These are phyloP conservation scores for Phlebiopsis flavidoalba DNA, from an alignment of 768 basidiomycete species.

Conservation along the genomic window DNA sequence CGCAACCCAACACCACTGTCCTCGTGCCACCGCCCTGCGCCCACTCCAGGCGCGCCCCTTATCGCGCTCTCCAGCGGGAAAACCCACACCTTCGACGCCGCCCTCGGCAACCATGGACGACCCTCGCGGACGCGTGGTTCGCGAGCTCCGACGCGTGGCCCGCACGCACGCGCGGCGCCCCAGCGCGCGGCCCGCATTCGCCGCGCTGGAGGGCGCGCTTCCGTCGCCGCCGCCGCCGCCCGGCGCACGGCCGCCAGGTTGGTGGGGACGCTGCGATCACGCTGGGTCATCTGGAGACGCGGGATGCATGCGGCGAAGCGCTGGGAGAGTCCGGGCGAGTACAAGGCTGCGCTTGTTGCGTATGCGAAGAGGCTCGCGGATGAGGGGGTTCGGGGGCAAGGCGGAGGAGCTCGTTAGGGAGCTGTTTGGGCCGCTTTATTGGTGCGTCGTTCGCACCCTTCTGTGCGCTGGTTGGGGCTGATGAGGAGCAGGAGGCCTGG, in stretches of 20 bases:
- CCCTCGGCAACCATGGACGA: constrained; percentile 65
- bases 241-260: constrained; percentile 57
- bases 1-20: constrained; percentile 54
- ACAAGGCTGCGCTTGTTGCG: constrained; percentile 63
- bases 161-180: constrained; percentile 44
- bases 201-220: constrained; percentile 26
- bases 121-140: constrained; percentile 82
- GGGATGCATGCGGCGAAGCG: constrained; percentile 66
- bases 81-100: constrained; percentile 73
- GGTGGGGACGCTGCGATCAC: constrained; percentile 84
- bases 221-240: constrained; percentile 28
- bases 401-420: constrained; percentile 91
- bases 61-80: constrained; percentile 74
- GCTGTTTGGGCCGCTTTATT: constrained; percentile 85
- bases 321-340: constrained; percentile 85
- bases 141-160: constrained; percentile 83
- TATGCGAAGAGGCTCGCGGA: constrained; percentile 88
- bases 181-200: constrained; percentile 29
- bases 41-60: constrained; percentile 78
- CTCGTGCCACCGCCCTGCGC: constrained; percentile 60
- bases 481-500: constrained; percentile 53
- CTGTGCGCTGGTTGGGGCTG: not conserved
- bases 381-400: constrained; percentile 81
- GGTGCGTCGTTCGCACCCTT: constrained; percentile 44
- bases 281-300: constrained; percentile 85